These are phyloP conservation scores for Ceratocystis huliohia DNA, from an alignment of 2,329 filamentous ascomycete species.

Conservation along the genomic window DNA sequence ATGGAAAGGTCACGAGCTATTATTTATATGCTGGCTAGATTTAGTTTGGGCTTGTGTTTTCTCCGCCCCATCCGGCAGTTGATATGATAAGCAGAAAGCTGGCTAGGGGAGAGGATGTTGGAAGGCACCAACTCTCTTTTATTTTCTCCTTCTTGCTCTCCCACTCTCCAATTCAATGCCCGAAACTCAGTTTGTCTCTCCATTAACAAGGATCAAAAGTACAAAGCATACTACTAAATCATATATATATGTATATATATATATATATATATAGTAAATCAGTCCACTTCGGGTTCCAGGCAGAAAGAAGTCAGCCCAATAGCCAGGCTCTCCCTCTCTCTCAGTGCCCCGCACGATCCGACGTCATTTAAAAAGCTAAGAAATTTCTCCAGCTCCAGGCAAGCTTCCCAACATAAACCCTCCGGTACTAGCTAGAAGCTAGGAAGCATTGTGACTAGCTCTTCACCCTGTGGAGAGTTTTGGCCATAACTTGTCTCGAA, in stretches of 20 bases:
- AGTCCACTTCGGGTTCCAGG: not conserved
- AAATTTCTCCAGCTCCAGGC: not conserved
- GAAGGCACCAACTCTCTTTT: not conserved
- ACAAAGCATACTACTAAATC: not conserved
- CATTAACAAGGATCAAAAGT: not conserved
- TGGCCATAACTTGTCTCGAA: not conserved
- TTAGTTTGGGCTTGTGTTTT: not conserved
- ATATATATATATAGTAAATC: not conserved
- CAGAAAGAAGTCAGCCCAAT: not conserved
- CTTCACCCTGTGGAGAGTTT: not conserved
- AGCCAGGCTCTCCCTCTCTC: not conserved
- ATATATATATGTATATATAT: not conserved
- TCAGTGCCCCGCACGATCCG: constrained; percentile 5
- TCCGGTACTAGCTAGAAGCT: not conserved
- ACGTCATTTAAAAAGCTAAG: not conserved
- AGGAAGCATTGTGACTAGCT: not conserved
- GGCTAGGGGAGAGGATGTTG: not conserved
- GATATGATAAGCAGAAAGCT: not conserved
- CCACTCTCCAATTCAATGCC: not conserved
- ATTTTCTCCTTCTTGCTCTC: not conserved
- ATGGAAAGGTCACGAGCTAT: not conserved
- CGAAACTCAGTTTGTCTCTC: not conserved
- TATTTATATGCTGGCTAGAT: not conserved
- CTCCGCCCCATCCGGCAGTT: constrained; percentile 3
- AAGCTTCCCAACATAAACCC: not conserved